Percentiles rank a stretch among this genome's conserved stretches.
Conservation (phyloP, 805 yeast species). For the Metschnikowia baotianmanensis region DNA sequence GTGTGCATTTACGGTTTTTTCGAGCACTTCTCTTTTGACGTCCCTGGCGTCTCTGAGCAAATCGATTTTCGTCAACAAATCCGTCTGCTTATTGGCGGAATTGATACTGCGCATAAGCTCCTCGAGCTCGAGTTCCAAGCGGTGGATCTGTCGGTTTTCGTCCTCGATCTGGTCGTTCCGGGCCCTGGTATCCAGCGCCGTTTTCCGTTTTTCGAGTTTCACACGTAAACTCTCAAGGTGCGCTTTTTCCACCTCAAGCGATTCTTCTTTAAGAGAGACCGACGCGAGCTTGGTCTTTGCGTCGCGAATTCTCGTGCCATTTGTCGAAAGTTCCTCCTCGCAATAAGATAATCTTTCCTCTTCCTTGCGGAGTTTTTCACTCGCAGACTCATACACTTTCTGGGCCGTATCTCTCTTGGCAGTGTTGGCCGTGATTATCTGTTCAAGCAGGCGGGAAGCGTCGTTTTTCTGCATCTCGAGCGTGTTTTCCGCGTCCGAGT, state of each 20-base stretch:
- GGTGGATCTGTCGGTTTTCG: constrained; percentile 34
- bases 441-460: background rate
- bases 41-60: constrained; percentile 41
- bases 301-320: constrained; percentile 33
- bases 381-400: constrained; percentile 15
- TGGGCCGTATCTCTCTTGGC: constrained; percentile 2
- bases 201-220: constrained; percentile 27
- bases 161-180: constrained; percentile 35
- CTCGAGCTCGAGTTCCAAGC: constrained; percentile 45
- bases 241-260: constrained; percentile 44
- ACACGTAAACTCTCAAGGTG: constrained; percentile 38
- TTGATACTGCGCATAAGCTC: constrained; percentile 49
- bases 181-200: constrained; percentile 23
- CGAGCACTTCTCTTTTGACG: constrained; percentile 28
- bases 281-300: constrained; percentile 39
- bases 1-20: constrained; percentile 26
- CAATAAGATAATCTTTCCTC: constrained; percentile 43
- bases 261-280: constrained; percentile 44
- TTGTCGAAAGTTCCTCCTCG: constrained; percentile 36
- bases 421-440: background rate
- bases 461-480: background rate
- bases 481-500: background rate
- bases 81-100: constrained; percentile 55
- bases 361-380: constrained; percentile 36
- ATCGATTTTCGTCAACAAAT: constrained; percentile 51